Evolutionary conservation across 305 asterid species (phyloP), one percentile per base, ranked within the genome.

Genomic region (Rubia balearica): DNA sequence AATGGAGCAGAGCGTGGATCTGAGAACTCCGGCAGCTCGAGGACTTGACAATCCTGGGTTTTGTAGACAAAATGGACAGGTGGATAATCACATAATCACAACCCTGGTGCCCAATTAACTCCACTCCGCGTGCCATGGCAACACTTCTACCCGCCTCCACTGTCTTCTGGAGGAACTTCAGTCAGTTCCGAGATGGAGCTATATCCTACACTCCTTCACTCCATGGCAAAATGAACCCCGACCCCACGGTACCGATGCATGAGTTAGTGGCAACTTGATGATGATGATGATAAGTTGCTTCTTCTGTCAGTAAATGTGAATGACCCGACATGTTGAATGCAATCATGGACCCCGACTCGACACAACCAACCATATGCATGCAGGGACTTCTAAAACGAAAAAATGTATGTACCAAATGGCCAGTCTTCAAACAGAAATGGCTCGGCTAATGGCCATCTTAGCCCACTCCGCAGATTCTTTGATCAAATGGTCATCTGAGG

Each of bases 381-480:
- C 92, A 89, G 87, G 90, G 83, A 83, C 87, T 72, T 61, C 72
- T 69, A 68, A 73, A 75, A 76, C 71, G 67, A 24, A 81, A 80
- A 76, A 65, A 68, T 60, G 72, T 83, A 79, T 89, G 79, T 86
- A 87, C 84, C 87, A 73, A 74, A 72, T 27, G 74, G 76, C 75
- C 70, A 69, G 68, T 69, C 77, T 79, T 87, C 93, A 92, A 83
- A 83, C 97, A 79, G 96, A 88, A 77, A 92, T 84, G 57, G 98
- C 98, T 61, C 97, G 98, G 64, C 83, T 83, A 67, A 92, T 92
- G 73, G 98, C 98, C 87, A 83, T 76, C 89, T 87, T 84, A 66
- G 98, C 98, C 98, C 97, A 92, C 83, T 92, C 98, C 6, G 98
- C 98, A 73, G 98, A 90, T 85, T 88, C 97, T 82, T 88, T 92